A percentile compares a stretch with the other conserved stretches of the same genome.
Conservation (phyloP, 495 filamentous ascomycete genomes). For the Wilcoxina mikolae region DNA sequence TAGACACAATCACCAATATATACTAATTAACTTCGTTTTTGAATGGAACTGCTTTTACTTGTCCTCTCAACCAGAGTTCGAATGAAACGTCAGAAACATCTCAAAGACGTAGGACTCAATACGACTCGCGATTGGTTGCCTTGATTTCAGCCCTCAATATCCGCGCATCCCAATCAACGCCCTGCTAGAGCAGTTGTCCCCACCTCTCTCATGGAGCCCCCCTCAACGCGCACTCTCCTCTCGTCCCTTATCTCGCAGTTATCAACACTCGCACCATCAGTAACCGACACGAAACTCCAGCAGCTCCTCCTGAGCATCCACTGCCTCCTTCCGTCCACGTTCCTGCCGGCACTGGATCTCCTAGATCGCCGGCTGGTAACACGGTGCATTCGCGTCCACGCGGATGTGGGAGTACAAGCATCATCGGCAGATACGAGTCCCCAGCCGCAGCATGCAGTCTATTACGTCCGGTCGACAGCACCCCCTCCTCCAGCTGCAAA, state of each 20-base stretch:
- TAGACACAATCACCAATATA: too few relatives aligned
- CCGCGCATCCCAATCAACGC: slow-evolving; percentile 29
- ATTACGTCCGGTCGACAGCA: neutral
- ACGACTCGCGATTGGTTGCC: too few relatives aligned
- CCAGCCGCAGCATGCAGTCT: neutral
- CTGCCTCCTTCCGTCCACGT: slow-evolving; percentile 39
- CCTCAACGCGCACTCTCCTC: slow-evolving; percentile 49
- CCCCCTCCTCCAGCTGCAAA: neutral
- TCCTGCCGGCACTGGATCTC: slow-evolving; percentile 51
- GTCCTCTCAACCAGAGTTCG: too few relatives aligned
- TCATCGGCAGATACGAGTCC: neutral
- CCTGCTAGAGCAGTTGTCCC: slow-evolving; percentile 39
- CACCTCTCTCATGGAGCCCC: slow-evolving; percentile 12
- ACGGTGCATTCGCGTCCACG: slow-evolving; percentile 17
- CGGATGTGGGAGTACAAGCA: too few relatives aligned
- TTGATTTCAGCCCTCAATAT: too few relatives aligned
- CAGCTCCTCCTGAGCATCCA: slow-evolving; percentile 40
- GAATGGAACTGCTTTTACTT: too few relatives aligned
- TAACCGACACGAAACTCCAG: slow-evolving; percentile 22
- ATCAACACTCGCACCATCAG: neutral
- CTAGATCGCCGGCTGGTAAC: slow-evolving; percentile 48
- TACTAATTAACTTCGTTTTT: too few relatives aligned
- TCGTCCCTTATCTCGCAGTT: slow-evolving; percentile 4
- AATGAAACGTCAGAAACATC: too few relatives aligned
- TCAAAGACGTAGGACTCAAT: too few relatives aligned